Evolutionary conservation across 2,329 filamentous ascomycete species (phyloP).

Genomic region (Colletotrichum theobromicola): DNA sequence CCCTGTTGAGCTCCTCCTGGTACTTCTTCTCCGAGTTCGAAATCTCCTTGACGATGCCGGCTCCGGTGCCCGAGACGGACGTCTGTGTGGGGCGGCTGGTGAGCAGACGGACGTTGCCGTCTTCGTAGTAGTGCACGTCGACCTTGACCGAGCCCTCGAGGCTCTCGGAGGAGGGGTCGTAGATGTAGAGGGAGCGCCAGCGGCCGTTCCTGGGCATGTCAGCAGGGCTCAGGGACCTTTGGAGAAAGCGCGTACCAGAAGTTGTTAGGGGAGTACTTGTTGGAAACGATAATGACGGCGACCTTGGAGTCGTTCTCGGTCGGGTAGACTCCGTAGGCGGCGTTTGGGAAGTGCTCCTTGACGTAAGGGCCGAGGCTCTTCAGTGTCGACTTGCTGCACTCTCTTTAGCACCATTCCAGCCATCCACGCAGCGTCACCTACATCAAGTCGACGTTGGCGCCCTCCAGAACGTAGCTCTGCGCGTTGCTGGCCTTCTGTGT

Average conservation of each 20-base stretch:
- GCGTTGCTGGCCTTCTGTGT: conserved; percentile 85
- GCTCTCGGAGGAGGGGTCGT: conserved; percentile 69
- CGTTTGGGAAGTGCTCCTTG: conserved; percentile 86
- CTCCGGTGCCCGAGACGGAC: conserved; percentile 65
- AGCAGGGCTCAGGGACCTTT: conserved; percentile 10
- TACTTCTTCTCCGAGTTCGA: conserved; percentile 86
- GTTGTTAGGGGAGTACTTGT: conserved; percentile 98
- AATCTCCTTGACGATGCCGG: conserved; percentile 79
- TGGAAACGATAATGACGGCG: conserved; percentile 85
- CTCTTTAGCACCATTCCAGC: conserved; percentile 21
- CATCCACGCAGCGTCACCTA: conserved; percentile 47
- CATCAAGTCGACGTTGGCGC: conserved; percentile 79
- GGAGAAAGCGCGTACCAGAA: conserved; percentile 72
- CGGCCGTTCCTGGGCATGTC: conserved; percentile 78
- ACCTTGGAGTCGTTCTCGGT: conserved; percentile 76
- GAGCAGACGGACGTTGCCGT: conserved; percentile 92
- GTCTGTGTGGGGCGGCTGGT: conserved; percentile 80
- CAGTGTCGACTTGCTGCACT: conserved; percentile 76
- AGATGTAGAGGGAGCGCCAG: conserved; percentile 89
- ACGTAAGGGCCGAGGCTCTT: conserved; percentile 80
- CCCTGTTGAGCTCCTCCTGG: conserved; percentile 93
- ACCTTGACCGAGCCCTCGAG: conserved; percentile 86
- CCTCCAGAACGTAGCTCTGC: conserved; percentile 81
- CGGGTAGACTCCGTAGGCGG: conserved; percentile 83
- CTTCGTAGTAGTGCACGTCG: conserved; percentile 99